Percentiles rank a stretch among this genome's conserved stretches.
Evolutionary conservation across 352 stramenopile species (phyloP).

Genomic region (Aphanomyces astaci): DNA sequence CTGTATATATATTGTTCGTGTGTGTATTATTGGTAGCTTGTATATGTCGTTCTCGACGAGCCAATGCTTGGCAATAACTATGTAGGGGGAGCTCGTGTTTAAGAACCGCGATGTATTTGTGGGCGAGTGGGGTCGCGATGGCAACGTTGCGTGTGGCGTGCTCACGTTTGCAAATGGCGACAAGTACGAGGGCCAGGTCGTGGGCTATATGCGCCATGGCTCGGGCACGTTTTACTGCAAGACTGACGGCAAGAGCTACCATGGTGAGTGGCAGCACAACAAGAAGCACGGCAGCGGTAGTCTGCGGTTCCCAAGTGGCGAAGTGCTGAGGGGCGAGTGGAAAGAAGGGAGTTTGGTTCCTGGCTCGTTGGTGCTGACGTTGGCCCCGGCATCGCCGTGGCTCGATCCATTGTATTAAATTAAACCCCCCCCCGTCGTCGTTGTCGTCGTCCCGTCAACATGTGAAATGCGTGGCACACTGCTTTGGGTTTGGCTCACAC

Average conservation of each 20-base stretch:
- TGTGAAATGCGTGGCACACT: no score
- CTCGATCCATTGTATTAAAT: slow-evolving; percentile 7
- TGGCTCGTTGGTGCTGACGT: not conserved
- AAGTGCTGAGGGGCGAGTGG: not conserved
- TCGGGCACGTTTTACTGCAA: slow-evolving; percentile 13
- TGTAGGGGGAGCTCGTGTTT: not conserved
- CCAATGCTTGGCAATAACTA: no score
- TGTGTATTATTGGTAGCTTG: no score
- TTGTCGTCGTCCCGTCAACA: not conserved
- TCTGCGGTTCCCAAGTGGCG: not conserved
- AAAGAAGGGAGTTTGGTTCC: not conserved
- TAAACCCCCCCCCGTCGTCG: not conserved
- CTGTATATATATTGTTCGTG: no score
- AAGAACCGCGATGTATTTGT: slow-evolving; percentile 48
- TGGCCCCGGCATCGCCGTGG: slow-evolving; percentile 3
- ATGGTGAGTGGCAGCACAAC: slow-evolving; percentile 28
- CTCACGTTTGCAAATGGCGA: slow-evolving; percentile 54
- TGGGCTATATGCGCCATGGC: not conserved
- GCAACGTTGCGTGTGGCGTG: slow-evolving; percentile 27
- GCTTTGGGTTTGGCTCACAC: no score
- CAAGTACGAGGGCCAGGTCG: slow-evolving; percentile 48
- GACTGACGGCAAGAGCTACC: slow-evolving; percentile 4
- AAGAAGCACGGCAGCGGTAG: slow-evolving; percentile 8
- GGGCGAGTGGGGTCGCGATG: slow-evolving; percentile 36
- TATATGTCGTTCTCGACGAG: no score